Evolutionary conservation across 192 early-diverging fungal genomes (phyloP), one percentile per base, ranked within the genome.

Genomic region (Coemansia sp.): DNA sequence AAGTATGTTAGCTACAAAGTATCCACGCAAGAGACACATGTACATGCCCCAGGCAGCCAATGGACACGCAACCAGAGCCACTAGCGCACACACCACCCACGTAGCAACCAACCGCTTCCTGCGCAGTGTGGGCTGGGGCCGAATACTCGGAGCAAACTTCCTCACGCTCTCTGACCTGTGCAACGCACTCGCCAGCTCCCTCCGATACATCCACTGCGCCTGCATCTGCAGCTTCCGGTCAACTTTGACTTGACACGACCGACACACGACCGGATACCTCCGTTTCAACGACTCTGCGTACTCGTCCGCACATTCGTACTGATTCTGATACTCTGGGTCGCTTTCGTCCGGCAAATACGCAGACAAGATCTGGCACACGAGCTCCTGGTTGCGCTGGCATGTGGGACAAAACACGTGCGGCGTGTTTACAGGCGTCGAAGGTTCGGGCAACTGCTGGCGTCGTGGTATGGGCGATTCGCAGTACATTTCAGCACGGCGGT

Each of bases 341-440:
- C 64, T 57, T 12, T 76, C 74, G 41, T 73, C 65, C 0, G 80
- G 80, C 51, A 77, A 25, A 31, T 82, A 76, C 14, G 71, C 62
- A 0, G 74, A 43, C 26, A 82, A 64, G 6, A 76, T 57, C 59
- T 73, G 67, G 62, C 67, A 38, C 8, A 77, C 80, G 6, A 76
- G 70, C 43, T 76, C 68, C 37, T 82, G 80, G 65, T 77, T 82
- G 37, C 74, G 70, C 50, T 73, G 74, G 52, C 80, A 82, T 0
- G 64, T 37, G 17, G 45, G 6, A 62, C 80, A 82, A 38, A 82
- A 82, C 7, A 67, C 10, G 16, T 55, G 53, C 60, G 37, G 22
- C 16, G 7, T 45, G 11, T 45, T 59, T 3, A 19, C 25, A 2
- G 31, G 31, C 31, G 31, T 35, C 1, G 8, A 35, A 6, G 31